Percentiles rank a stretch among this genome's conserved stretches.
Conservation (phyloP, 225 moss, liverwort and hornwort species). For the Sphagnum tenellum region DNA sequence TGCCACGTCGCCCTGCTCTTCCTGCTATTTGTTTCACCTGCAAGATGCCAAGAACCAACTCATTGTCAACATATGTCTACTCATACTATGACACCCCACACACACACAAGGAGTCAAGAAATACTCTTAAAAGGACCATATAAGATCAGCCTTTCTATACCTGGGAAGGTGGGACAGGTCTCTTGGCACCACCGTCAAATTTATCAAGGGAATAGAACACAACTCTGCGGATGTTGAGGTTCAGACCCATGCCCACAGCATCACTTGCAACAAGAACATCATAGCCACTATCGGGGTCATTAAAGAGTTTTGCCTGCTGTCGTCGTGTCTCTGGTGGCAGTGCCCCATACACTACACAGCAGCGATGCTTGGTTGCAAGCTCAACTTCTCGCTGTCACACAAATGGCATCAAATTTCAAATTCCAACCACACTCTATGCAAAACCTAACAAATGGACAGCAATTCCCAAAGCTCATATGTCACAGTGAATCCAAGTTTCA, state of each 20-base stretch:
- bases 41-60: not conserved
- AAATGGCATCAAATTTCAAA: not conserved
- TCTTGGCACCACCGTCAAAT: constrained; percentile 91
- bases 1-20: constrained; percentile 88
- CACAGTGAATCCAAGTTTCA: too few relatives aligned
- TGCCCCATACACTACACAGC: constrained; percentile 95
- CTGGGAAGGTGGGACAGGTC: constrained; percentile 70
- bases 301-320: constrained; percentile 97
- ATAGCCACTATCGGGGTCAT: constrained; percentile 69
- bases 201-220: constrained; percentile 91
- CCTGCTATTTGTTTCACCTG: constrained; percentile 98
- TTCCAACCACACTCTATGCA: too few relatives aligned
- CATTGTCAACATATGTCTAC: not conserved
- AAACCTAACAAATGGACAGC: too few relatives aligned
- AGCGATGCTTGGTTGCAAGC: constrained; percentile 70
- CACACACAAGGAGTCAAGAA: too few relatives aligned
- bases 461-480: too few relatives aligned
- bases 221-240: constrained; percentile 87
- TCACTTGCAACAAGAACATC: constrained; percentile 93
- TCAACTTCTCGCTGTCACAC: constrained; percentile 80
- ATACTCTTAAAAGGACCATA: too few relatives aligned
- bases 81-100: not conserved
- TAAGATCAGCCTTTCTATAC: constrained; percentile 4
- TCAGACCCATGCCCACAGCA: constrained; percentile 95
- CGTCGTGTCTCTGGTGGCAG: constrained; percentile 97